phyloP scores from a whole-genome alignment of 2,329 filamentous ascomycete species.

The Epichloe coenophiala region DNA sequence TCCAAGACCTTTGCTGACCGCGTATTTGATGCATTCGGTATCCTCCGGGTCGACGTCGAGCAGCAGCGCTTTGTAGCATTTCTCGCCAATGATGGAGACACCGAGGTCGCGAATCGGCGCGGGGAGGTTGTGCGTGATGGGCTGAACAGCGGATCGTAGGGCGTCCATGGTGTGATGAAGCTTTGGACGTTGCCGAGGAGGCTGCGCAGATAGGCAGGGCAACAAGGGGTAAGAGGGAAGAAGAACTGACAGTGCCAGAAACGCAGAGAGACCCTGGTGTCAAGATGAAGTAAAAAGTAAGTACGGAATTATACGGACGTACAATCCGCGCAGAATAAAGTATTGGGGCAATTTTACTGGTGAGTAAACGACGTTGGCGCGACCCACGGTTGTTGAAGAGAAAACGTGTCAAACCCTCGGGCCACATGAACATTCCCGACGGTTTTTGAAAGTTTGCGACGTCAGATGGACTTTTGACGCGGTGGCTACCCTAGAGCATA shows the following conservation, averaged over 20 bases:
- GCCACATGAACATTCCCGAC: no score
- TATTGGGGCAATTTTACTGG: no score
- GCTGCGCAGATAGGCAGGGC: not conserved
- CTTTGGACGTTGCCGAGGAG: not conserved
- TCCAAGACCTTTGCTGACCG: slow-evolving; percentile 81
- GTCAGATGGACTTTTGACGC: no score
- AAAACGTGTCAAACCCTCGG: not conserved
- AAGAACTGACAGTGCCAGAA: not conserved
- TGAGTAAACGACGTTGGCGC: not conserved
- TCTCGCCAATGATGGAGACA: slow-evolving; percentile 64
- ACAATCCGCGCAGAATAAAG: no score
- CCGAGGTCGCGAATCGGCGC: slow-evolving; percentile 60
- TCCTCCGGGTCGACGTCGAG: slow-evolving; percentile 71
- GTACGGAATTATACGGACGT: no score
- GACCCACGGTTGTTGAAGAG: not conserved
- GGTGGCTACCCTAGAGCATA: not conserved
- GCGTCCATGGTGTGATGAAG: slow-evolving; percentile 37
- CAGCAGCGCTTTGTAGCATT: slow-evolving; percentile 77
- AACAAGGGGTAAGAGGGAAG: not conserved
- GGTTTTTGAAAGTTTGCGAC: no score
- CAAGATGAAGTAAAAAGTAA: no score
- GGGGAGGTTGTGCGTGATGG: slow-evolving; percentile 61
- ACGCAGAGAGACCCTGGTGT: no score
- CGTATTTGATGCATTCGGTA: slow-evolving; percentile 72
- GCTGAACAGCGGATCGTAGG: slow-evolving; percentile 47